Base-by-base conservation (phyloP, 257 asterid species). In the Solanum pinnatisectum region DNA sequence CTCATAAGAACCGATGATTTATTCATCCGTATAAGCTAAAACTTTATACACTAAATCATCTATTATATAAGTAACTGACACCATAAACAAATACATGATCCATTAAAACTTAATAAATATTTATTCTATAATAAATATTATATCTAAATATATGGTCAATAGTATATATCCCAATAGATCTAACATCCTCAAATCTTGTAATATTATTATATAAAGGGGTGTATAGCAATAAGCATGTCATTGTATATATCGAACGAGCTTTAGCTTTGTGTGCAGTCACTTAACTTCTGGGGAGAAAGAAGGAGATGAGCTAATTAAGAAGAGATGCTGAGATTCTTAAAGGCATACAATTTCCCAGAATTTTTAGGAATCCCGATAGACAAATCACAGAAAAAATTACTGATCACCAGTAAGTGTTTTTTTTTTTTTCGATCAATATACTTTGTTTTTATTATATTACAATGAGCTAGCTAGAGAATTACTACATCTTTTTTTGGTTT, bases 271-370 rank as follows among this genome's bases (percentile, higher is more conserved):
- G 4, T 97, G 99, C 87, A 95, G 97, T 90, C 99, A 97, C 93
- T 88, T 97, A 52, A 98, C 99, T 65, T 95, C 98, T 1, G 99
- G 98, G 52, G 98, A 96, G 90, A 96, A 94, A 86, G 99, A 95
- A 86, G 99, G 98, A 30, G 99, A 96, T 10, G 98, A 95, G 90
- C 74, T 40, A 40, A 40, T 40, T 95, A 1, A 92, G 86, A 89
- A 88, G 98, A 87, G 95, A 96, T 83, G 93, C 94, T 4, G 98
- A 96, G 89, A 96, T 96, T 87, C 60, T 93, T 39, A 95, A 95
- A 90, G 92, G 91, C 89, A 93, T 94, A 37, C 91, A 89, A 6
- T 96, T 95, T 84, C 86, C 94, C 14, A 88, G 92, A 71, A 52
- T 92, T 83, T 96, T 98, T 95, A 95, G 91, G 87, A 89, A 87